These are phyloP conservation scores for Mucor indicus DNA, from an alignment of 371 early-diverging fungal species.

Conservation along the genomic window DNA sequence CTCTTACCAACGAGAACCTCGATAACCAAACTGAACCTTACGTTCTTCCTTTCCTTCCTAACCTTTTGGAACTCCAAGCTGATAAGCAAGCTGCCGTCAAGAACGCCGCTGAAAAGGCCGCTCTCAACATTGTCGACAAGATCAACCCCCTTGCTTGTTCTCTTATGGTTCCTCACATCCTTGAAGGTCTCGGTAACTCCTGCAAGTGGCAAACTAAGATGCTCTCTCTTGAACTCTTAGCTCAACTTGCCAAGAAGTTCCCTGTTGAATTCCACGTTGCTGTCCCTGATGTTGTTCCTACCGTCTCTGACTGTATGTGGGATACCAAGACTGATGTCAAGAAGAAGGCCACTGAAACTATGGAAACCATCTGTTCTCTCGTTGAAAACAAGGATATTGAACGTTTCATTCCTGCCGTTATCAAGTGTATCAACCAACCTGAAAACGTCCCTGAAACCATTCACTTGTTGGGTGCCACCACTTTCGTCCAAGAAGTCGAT, in stretches of 20 bases:
- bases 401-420: conserved; percentile 61
- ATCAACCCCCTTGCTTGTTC: conserved; percentile 55
- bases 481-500: conserved; percentile 78
- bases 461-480: conserved; percentile 63
- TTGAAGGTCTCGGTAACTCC: conserved; percentile 58
- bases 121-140: conserved; percentile 45
- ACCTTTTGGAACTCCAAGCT: conserved; percentile 59
- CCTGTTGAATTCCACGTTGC: conserved; percentile 54
- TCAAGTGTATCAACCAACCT: conserved; percentile 63
- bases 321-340: conserved; percentile 71
- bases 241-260: conserved; percentile 51
- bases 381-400: conserved; percentile 67
- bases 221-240: conserved; percentile 57
- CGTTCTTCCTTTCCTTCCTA: conserved; percentile 52
- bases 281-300: conserved; percentile 71
- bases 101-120: conserved; percentile 59
- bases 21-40: conserved; percentile 62
- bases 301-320: conserved; percentile 70
- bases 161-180: conserved; percentile 55
- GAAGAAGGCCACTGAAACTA: conserved; percentile 49
- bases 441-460: conserved; percentile 65
- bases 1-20: conserved; percentile 45
- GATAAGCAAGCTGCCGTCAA: conserved; percentile 66
- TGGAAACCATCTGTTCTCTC: conserved; percentile 51
- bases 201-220: conserved; percentile 80